Conservation (phyloP, 352 stramenopile genomes). For the Phytophthora citrophthora region DNA sequence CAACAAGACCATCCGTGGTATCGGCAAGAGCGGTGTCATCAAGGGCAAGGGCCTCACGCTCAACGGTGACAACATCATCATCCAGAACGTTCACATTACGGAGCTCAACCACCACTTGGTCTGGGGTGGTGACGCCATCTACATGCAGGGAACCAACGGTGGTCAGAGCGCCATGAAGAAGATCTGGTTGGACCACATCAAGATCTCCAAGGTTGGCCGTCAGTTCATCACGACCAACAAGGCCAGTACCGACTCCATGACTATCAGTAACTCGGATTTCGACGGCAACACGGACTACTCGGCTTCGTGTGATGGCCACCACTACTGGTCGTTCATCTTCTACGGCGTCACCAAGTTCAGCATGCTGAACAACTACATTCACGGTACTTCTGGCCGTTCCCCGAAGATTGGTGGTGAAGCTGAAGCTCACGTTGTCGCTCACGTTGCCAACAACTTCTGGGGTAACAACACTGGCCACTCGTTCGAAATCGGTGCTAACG, state of each 20-base stretch:
- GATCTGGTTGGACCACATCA: slow-evolving; percentile 51
- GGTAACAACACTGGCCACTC: slow-evolving; percentile 38
- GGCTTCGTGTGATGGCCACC: slow-evolving; percentile 48
- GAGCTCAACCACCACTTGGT: slow-evolving; percentile 47
- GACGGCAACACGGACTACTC: slow-evolving; percentile 40
- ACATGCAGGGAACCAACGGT: slow-evolving; percentile 33
- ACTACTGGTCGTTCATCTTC: slow-evolving; percentile 61
- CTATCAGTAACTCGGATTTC: slow-evolving; percentile 49
- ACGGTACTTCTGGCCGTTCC: slow-evolving; percentile 39
- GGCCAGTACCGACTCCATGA: slow-evolving; percentile 39
- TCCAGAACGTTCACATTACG: slow-evolving; percentile 51
- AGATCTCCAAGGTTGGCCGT: slow-evolving; percentile 32
- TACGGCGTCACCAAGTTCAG: slow-evolving; percentile 46
- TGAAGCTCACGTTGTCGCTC: slow-evolving; percentile 22
- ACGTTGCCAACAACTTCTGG: slow-evolving; percentile 49
- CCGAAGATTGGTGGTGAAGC: slow-evolving; percentile 33
- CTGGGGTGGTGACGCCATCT: slow-evolving; percentile 46
- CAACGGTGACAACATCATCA: slow-evolving; percentile 38
- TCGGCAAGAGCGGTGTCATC: slow-evolving; percentile 45
- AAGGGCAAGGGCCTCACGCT: slow-evolving; percentile 46
- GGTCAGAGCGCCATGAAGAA: slow-evolving; percentile 22
- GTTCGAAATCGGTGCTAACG: slow-evolving; percentile 39
- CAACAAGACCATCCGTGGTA: slow-evolving; percentile 51
- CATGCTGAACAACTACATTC: slow-evolving; percentile 45
- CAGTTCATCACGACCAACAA: slow-evolving; percentile 50